Base-by-base conservation (phyloP, 1,284 basidiomycete species). In the Sporisorium iseilematis-ciliati region DNA sequence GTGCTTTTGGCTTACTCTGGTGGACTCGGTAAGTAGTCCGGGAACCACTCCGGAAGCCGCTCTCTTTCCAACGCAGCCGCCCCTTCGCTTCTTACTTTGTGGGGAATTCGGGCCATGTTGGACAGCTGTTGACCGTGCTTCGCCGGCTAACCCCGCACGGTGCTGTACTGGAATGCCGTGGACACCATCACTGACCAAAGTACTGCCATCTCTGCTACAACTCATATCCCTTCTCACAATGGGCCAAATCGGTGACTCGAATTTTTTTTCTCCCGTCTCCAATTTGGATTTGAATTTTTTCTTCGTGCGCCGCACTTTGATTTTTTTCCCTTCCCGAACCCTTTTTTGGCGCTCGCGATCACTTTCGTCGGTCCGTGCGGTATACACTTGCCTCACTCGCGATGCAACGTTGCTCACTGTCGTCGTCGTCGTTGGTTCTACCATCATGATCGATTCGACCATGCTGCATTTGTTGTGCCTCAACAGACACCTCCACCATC, bases 1-100 rank as follows among this genome's bases (percentile, higher is more conserved):
- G 93, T 97, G 79, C 88, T 97, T 62, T 89, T 97, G 75, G 96
- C 96, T 45, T 99, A 99, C 89, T 99, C 96, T 82, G 96, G 97
- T 82, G 96, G 96, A 85, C 90, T 99, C 68, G 95, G 95, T 96
- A 73, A 82, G 93, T 89, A 57, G 58, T 45, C 67, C 63, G 77
- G 60, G 75, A 53, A 59, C 55, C 69, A 63, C 45, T 64, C 64
- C 69, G 69, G 64, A 52, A 71, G 57, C 43, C 45, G 46, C 31
- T 49, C 21, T 23, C 35, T 48, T 23, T 60, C 58, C 55, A 56
- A 54, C 45, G 58, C 66, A 57, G 14, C 41, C 46, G 45, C 29
- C 40, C 21, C 29, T 45, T 35, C 42, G 46, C 49, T 51, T 31
- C 10, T 11, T 18, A 12, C 25, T n/a, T 58, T 66, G 58, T 51